These are phyloP conservation scores for Dryas drummondii DNA, from an alignment of 306 rosid genomes.

Conservation along the genomic window DNA sequence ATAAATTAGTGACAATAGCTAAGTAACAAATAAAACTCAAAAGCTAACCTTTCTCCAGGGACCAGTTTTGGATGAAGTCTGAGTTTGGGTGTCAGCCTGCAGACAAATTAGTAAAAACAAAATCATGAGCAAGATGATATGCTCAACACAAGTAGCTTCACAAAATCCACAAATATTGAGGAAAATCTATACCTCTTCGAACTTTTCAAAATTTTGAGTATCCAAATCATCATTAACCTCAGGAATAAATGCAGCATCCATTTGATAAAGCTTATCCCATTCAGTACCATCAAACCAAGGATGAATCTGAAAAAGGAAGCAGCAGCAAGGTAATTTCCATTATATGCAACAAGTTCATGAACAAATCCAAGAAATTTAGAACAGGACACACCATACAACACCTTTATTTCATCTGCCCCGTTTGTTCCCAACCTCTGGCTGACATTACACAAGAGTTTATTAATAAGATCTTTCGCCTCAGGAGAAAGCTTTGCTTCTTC, in stretches of 20 bases:
- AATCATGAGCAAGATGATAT: conserved; percentile 18
- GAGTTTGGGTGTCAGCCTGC: conserved; percentile 68
- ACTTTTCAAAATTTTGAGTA: conserved; percentile 96
- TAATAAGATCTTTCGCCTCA: conserved; percentile 79
- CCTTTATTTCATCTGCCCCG: conserved; percentile 93
- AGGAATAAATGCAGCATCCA: conserved; percentile 98
- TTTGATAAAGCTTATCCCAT: conserved; percentile 84
- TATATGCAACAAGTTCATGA: conserved; percentile 27
- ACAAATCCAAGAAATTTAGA: conserved; percentile 46
- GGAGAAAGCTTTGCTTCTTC: conserved; percentile 83
- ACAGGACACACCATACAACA: conserved; percentile 69
- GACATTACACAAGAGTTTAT: conserved; percentile 85
- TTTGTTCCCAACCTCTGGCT: conserved; percentile 82
- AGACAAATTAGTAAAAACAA: conserved; percentile 26
- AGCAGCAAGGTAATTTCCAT: conserved; percentile 47
- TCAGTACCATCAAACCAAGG: conserved; percentile 69
- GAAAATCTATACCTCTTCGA: conserved; percentile 73
- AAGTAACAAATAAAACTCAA: conserved; percentile 11
- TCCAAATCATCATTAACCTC: conserved; percentile 96
- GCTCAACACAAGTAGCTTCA: conserved; percentile 19
- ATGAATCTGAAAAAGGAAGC: conserved; percentile 60
- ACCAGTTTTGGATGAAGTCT: conserved; percentile 66
- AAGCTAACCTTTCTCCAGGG: conserved; percentile 92
- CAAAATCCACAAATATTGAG: conserved; percentile 23
- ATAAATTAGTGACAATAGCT: conserved; percentile 8